Conservation (phyloP, 768 basidiomycete species). For the Rubroboletus pulcherrimus region DNA sequence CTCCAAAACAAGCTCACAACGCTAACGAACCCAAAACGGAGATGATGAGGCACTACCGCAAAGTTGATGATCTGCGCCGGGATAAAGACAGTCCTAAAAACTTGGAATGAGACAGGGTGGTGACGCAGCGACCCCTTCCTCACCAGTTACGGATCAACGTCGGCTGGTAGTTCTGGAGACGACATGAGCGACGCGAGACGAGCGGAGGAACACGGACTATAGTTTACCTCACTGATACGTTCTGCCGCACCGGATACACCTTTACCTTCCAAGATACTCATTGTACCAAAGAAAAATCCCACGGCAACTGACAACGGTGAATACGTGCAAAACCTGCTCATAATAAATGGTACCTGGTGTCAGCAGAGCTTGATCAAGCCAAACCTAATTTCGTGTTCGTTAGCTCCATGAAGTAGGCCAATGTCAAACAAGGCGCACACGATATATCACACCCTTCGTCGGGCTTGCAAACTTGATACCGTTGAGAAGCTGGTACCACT, state of each 20-base stretch:
- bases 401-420: neutral
- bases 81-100: constrained; percentile 61
- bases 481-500: constrained; percentile 76
- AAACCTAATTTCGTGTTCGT: constrained; percentile 47
- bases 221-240: constrained; percentile 38
- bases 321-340: constrained; percentile 6
- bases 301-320: constrained; percentile 35
- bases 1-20: constrained; percentile 83
- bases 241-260: constrained; percentile 46
- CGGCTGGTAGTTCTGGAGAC: constrained; percentile 59
- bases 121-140: constrained; percentile 7
- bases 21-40: constrained; percentile 71
- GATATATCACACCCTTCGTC: constrained; percentile 53
- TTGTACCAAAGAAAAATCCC: constrained; percentile 63
- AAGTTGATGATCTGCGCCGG: constrained; percentile 83
- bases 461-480: constrained; percentile 64
- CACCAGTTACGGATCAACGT: constrained; percentile 78
- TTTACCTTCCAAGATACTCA: constrained; percentile 80
- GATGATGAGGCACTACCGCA: constrained; percentile 67
- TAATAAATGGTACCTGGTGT: constrained; percentile 51
- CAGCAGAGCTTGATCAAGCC: constrained; percentile 75
- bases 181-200: neutral
- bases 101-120: neutral
- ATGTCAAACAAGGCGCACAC: constrained; percentile 40
- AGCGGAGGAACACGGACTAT: neutral